Evolutionary conservation across 345 rosid genomes (phyloP).

Genomic region (Populus alba): DNA sequence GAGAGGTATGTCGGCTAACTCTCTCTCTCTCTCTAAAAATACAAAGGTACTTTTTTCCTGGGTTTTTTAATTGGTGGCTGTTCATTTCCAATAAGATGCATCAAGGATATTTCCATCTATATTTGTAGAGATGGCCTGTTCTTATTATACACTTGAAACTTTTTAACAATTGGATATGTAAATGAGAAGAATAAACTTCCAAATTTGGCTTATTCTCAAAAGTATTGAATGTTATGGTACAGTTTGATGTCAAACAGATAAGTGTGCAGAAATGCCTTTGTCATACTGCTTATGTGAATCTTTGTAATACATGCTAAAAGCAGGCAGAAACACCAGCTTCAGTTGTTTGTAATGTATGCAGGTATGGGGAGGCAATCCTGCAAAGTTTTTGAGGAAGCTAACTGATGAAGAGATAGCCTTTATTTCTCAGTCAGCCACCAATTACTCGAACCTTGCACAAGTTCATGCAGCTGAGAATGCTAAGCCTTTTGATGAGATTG

Average conservation of each 20-base stretch:
- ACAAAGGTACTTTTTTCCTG: neutral
- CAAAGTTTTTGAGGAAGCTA: conserved; percentile 86
- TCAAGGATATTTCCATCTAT: neutral
- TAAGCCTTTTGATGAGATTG: conserved; percentile 71
- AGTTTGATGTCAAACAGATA: too few species aligned
- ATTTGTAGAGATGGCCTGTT: neutral
- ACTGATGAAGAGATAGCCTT: conserved; percentile 66
- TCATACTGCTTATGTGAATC: neutral
- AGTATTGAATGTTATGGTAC: neutral
- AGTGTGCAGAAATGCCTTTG: neutral
- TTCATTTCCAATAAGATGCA: neutral
- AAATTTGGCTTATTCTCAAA: neutral
- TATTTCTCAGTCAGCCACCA: conserved; percentile 69
- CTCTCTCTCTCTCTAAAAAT: neutral
- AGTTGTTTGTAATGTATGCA: conserved; percentile 17
- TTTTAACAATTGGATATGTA: neutral
- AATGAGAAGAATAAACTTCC: neutral
- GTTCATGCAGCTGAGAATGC: conserved; percentile 90
- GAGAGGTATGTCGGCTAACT: conserved; percentile 57
- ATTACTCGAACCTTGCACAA: conserved; percentile 80
- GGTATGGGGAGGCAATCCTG: conserved; percentile 99
- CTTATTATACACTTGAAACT: neutral
- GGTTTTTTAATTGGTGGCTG: neutral
- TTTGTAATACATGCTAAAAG: neutral
- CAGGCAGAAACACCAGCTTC: neutral